phyloP scores from a whole-genome alignment of 1,284 basidiomycete genomes.

The Baeospora myosura region DNA sequence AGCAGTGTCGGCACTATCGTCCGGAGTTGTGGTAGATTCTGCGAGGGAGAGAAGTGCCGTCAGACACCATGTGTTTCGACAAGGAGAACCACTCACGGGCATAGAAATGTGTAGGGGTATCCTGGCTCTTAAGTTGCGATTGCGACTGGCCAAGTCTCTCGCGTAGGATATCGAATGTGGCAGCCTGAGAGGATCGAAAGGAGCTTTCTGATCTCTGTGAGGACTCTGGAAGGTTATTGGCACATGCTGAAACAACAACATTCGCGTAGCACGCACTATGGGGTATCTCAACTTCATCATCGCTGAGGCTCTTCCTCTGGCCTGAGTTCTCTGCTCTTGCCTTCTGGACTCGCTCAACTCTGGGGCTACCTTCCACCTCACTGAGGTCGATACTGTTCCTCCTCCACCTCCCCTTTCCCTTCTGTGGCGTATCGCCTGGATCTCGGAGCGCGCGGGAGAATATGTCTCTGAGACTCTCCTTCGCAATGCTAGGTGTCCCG shows the following conservation, averaged over 20 bases:
- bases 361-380: slow-evolving; percentile 51
- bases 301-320: slow-evolving; percentile 54
- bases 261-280: slow-evolving; percentile 35
- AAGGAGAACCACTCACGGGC: slow-evolving; percentile 4
- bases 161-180: slow-evolving; percentile 42
- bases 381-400: slow-evolving; percentile 57
- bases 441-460: slow-evolving; percentile 58
- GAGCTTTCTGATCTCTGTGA: slow-evolving; percentile 28
- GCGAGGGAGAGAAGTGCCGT: slow-evolving; percentile 22
- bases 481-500: slow-evolving; percentile 40
- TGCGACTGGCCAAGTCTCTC: slow-evolving; percentile 37
- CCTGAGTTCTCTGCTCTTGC: slow-evolving; percentile 40
- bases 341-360: slow-evolving; percentile 30
- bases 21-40: neutral
- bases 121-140: slow-evolving; percentile 28
- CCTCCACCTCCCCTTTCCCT: slow-evolving; percentile 26
- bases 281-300: slow-evolving; percentile 54
- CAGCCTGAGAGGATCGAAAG: slow-evolving; percentile 34
- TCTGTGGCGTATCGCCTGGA: slow-evolving; percentile 55
- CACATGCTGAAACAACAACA: slow-evolving; percentile 8
- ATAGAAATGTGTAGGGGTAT: slow-evolving; percentile 22
- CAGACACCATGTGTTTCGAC: slow-evolving; percentile 5
- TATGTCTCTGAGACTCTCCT: slow-evolving; percentile 52
- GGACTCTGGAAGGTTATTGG: slow-evolving; percentile 19
- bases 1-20: slow-evolving; percentile 31